A percentile compares a stretch with the other conserved stretches of the same genome.
These are phyloP conservation scores for Cladophialophora exuberans DNA, from an alignment of 2,329 filamentous ascomycete genomes.

Conservation along the genomic window DNA sequence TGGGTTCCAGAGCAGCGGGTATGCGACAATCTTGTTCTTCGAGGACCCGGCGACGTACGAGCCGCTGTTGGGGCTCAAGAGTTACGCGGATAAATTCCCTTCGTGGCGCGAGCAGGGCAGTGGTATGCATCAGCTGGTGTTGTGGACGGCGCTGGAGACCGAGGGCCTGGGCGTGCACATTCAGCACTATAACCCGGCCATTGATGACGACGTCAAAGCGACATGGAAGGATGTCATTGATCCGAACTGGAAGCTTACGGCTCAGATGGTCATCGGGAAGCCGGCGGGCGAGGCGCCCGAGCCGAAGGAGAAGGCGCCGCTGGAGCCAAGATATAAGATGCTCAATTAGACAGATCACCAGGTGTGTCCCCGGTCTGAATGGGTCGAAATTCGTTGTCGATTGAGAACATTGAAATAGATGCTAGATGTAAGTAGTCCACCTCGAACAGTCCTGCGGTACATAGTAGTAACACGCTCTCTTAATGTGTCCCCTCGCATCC, in stretches of 20 bases:
- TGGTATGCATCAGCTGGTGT: constrained; percentile 67
- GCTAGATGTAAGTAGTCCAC: no score
- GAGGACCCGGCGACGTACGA: constrained; percentile 71
- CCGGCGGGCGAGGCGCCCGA: constrained; percentile 7
- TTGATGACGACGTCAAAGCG: constrained; percentile 70
- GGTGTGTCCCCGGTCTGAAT: no score
- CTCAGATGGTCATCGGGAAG: constrained; percentile 80
- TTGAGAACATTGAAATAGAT: no score
- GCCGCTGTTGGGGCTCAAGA: constrained; percentile 55
- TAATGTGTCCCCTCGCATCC: no score
- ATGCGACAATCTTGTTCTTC: constrained; percentile 86
- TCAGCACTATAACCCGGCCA: constrained; percentile 89
- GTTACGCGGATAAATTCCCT: constrained; percentile 79
- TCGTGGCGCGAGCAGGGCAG: constrained; percentile 74
- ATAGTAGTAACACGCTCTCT: no score
- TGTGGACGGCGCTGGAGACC: constrained; percentile 81
- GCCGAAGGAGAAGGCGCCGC: constrained; percentile 18
- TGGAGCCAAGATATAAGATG: constrained; percentile 8
- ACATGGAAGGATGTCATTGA: constrained; percentile 76
- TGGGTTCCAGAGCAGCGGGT: constrained; percentile 55
- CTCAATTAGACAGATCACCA: no score
- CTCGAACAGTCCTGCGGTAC: no score
- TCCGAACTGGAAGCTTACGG: constrained; percentile 72
- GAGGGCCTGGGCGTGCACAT: constrained; percentile 86
- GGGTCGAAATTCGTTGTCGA: no score